Evolutionary conservation across 257 asterid species (phyloP).

Genomic region (Striga asiatica): DNA sequence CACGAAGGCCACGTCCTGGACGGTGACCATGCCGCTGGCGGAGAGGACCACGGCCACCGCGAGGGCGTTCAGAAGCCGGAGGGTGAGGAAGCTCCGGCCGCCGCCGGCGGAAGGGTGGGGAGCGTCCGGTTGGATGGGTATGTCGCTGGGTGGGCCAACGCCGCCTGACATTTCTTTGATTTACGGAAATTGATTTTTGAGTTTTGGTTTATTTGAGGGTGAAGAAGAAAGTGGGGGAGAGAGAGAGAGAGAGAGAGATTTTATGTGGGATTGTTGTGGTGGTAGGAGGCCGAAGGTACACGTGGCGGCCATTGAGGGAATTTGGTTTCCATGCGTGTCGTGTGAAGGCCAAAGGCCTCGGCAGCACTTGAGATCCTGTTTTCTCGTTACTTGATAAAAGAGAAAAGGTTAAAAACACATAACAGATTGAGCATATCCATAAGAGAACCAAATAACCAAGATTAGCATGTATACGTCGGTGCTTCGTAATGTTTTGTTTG

Average conservation of each 20-base stretch:
- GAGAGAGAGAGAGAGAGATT: too few relatives aligned
- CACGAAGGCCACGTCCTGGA: conserved; percentile 36
- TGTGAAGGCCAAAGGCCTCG: background rate
- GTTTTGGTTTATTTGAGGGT: too few relatives aligned
- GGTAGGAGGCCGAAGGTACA: conserved; percentile 3
- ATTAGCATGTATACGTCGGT: too few relatives aligned
- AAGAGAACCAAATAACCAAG: too few relatives aligned
- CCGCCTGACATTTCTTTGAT: conserved; percentile 57
- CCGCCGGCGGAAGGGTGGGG: conserved; percentile 11
- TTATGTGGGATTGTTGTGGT: too few relatives aligned
- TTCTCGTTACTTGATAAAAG: too few relatives aligned
- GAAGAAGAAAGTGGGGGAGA: too few relatives aligned
- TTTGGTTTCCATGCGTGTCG: conserved; percentile 3
- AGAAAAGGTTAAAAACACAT: too few relatives aligned
- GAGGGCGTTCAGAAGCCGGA: conserved; percentile 45
- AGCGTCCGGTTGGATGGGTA: conserved; percentile 18
- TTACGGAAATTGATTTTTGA: too few relatives aligned
- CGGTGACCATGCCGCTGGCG: conserved; percentile 42
- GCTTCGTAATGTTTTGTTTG: too few relatives aligned
- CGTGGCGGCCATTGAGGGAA: conserved; percentile 7
- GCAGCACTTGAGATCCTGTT: too few relatives aligned
- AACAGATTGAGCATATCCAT: too few relatives aligned
- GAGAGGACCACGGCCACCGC: conserved; percentile 38
- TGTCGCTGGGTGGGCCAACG: conserved; percentile 36
- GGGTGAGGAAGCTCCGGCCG: conserved; percentile 23